Percentiles rank a stretch among this genome's conserved stretches.
Conservation (phyloP, 176 grass and related monocot species). For the Eremochloa ophiuroides region DNA sequence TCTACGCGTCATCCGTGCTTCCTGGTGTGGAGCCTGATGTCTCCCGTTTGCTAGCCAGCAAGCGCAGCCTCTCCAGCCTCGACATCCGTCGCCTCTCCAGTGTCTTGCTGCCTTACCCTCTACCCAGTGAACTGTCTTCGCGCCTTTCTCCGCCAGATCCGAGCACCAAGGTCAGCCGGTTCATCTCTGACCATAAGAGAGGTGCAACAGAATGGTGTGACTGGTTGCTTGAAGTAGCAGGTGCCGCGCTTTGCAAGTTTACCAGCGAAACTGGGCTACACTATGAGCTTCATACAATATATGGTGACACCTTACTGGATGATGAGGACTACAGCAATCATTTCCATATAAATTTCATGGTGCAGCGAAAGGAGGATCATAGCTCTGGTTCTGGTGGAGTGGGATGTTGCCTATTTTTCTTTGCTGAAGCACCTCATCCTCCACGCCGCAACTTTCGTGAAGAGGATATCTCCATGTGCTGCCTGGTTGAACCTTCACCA, state of each 20-base stretch:
- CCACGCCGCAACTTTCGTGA: not conserved
- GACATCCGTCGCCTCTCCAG: too few species aligned
- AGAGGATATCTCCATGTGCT: not conserved
- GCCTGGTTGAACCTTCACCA: too few species aligned
- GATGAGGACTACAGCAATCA: not conserved
- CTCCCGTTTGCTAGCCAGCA: too few species aligned
- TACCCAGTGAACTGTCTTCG: too few species aligned
- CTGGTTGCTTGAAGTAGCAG: not conserved
- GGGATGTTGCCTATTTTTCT: not conserved
- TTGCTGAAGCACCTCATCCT: not conserved
- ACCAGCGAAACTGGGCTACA: not conserved
- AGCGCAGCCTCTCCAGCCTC: too few species aligned
- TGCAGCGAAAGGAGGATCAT: not conserved
- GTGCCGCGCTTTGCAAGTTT: slow-evolving; percentile 6
- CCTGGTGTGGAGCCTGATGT: too few species aligned
- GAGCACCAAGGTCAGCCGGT: not conserved
- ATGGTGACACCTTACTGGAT: not conserved
- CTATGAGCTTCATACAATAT: slow-evolving; percentile 10
- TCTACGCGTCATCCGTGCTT: too few species aligned
- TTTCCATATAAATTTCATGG: slow-evolving; percentile 32
- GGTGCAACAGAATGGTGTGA: not conserved
- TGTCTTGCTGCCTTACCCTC: too few species aligned
- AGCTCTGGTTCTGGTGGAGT: not conserved
- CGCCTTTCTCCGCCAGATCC: not conserved
- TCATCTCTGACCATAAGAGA: too few species aligned